phyloP scores from a whole-genome alignment of 2,329 filamentous ascomycete genomes.

The Chrysoporthe deuterocubensis region DNA sequence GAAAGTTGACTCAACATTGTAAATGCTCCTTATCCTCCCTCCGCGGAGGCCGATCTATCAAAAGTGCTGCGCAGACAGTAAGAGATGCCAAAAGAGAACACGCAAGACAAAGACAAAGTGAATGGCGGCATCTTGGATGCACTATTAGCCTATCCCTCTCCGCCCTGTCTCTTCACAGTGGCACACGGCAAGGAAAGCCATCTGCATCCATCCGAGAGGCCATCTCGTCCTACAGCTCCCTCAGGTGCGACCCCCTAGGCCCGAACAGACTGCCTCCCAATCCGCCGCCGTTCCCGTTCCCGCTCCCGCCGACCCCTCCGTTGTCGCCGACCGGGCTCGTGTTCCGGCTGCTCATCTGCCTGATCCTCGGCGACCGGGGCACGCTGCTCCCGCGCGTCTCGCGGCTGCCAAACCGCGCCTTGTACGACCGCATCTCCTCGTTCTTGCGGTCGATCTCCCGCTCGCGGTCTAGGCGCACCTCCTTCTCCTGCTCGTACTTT shows the following conservation, averaged over 20 bases:
- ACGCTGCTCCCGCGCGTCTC: conserved; percentile 62
- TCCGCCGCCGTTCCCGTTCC: conserved; percentile 11
- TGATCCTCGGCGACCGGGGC: conserved; percentile 59
- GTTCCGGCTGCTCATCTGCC: conserved; percentile 30
- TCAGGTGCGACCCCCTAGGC: conserved; percentile 23
- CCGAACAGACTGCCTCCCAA: conserved; percentile 20
- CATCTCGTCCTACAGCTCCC: conserved; percentile 11
- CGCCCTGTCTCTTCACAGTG: not conserved
- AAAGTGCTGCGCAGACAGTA: not conserved
- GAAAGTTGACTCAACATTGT: not conserved
- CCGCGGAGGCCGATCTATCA: not conserved
- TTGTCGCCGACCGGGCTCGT: conserved; percentile 29
- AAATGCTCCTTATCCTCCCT: not conserved
- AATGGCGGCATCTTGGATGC: not conserved
- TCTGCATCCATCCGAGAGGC: not conserved
- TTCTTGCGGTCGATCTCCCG: conserved; percentile 51
- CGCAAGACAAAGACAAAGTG: not conserved
- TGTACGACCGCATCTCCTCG: conserved; percentile 53
- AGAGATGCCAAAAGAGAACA: too few species aligned
- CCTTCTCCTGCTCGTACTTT: conserved; percentile 48
- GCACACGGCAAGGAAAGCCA: not conserved
- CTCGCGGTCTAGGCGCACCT: conserved; percentile 54
- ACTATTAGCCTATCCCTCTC: not conserved
- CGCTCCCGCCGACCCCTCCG: conserved; percentile 1
- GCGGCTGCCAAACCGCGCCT: conserved; percentile 49